These are phyloP conservation scores for Rhodomyrtus psidioides DNA, from an alignment of 441 rosid species.

Conservation along the genomic window DNA sequence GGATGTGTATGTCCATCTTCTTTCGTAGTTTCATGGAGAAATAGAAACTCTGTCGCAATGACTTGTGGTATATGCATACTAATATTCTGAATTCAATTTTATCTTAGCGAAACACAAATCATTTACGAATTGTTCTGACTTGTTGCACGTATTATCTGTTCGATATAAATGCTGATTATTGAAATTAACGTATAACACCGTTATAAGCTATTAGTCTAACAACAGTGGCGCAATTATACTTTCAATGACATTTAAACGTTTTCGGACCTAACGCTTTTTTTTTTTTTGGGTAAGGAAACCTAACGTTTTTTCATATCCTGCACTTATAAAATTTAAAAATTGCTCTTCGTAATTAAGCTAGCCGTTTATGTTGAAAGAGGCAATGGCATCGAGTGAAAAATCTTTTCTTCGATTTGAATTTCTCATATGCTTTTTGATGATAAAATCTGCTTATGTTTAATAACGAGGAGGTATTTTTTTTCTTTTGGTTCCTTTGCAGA, in stretches of 20 bases:
- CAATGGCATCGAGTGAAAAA: neutral
- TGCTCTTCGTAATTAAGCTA: too few relatives aligned
- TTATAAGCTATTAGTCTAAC: neutral
- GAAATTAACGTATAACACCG: too few relatives aligned
- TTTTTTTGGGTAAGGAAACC: too few relatives aligned
- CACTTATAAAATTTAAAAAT: too few relatives aligned
- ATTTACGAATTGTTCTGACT: neutral
- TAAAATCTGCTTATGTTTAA: neutral
- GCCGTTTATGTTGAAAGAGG: neutral
- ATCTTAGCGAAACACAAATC: neutral
- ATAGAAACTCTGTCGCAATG: neutral
- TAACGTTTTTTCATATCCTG: neutral
- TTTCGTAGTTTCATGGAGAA: neutral
- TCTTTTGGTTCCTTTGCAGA: too few relatives aligned
- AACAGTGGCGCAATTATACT: neutral
- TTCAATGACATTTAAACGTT: neutral
- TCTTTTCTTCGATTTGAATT: neutral
- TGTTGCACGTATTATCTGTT: rapidly evolving
- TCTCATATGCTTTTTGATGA: rapidly evolving
- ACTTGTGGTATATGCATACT: neutral
- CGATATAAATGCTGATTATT: neutral
- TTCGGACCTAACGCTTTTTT: neutral
- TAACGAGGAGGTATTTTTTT: too few relatives aligned
- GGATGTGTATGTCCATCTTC: neutral
- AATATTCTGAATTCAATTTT: neutral